phyloP scores from a whole-genome alignment of 495 filamentous ascomycete genomes.

The Talaromyces thailandensis region DNA sequence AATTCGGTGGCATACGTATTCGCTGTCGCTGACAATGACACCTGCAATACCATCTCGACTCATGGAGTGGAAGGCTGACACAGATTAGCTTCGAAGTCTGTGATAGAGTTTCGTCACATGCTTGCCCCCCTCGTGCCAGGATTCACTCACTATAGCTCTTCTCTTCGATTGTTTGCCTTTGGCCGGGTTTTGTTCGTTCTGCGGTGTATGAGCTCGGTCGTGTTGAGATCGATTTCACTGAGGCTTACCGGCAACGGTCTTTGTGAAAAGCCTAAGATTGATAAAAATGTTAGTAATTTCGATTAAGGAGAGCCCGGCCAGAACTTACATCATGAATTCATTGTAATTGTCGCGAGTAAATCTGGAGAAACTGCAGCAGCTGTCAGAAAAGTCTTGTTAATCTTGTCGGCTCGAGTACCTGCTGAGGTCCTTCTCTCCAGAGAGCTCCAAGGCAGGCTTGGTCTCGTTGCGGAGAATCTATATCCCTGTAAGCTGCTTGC shows the following conservation, averaged over 20 bases:
- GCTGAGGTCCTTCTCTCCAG: conserved; percentile 69
- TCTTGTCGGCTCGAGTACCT: conserved; percentile 43
- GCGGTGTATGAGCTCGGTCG: background rate
- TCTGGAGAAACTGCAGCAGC: background rate
- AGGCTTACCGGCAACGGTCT: conserved; percentile 46
- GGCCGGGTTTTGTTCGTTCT: conserved; percentile 74
- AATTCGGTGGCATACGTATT: conserved; percentile 42
- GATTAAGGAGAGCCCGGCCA: background rate
- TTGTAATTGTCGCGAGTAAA: conserved; percentile 29
- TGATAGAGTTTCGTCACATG: too few species aligned
- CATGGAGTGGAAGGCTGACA: conserved; percentile 75
- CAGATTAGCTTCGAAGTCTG: too few species aligned
- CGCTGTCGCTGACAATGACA: conserved; percentile 81
- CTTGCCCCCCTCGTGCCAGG: too few species aligned
- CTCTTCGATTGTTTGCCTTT: conserved; percentile 86
- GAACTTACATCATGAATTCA: conserved; percentile 36
- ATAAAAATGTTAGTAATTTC: background rate
- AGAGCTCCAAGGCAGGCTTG: conserved; percentile 73
- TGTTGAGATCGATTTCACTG: background rate
- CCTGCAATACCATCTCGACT: conserved; percentile 80
- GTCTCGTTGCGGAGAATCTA: conserved; percentile 75
- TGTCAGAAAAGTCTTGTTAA: conserved; percentile 54
- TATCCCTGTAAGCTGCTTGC: conserved; percentile 6
- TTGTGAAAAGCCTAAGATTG: conserved; percentile 42
- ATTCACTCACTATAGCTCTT: conserved; percentile 38